A percentile compares a stretch with the other conserved stretches of the same genome.
phyloP scores from a whole-genome alignment of 805 yeast genomes.

The Candida germanica region DNA sequence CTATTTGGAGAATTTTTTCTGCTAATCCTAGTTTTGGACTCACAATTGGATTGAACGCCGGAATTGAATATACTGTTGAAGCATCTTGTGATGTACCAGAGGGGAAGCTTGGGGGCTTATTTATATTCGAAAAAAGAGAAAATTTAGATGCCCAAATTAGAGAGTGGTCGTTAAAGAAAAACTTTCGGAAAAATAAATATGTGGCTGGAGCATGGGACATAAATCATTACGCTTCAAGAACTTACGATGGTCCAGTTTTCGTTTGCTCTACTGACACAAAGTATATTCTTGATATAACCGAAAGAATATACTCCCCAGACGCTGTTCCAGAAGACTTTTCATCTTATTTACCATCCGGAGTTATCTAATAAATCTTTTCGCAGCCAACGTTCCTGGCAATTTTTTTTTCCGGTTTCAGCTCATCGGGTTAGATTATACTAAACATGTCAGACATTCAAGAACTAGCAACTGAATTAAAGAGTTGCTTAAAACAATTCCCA shows the following conservation, averaged over 20 bases:
- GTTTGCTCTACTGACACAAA: constrained; percentile 5
- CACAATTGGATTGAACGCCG: not conserved
- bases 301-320: no score
- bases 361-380: no score
- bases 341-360: no score
- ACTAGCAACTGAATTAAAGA: constrained; percentile 37
- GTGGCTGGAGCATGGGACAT: constrained; percentile 9
- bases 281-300: no score
- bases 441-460: constrained; percentile 18
- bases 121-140: constrained; percentile 8
- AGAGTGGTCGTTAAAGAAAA: constrained; percentile 8
- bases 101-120: constrained; percentile 11
- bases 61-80: constrained; percentile 4
- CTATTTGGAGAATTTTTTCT: constrained; percentile 6
- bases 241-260: constrained; percentile 5
- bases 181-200: constrained; percentile 4
- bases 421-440: not conserved
- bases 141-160: constrained; percentile 3
- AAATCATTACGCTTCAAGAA: constrained; percentile 2
- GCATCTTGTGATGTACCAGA: constrained; percentile 12
- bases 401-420: not conserved
- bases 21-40: not conserved
- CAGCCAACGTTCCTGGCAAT: no score
- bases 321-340: no score
- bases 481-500: constrained; percentile 64